These are phyloP conservation scores for Parastagonospora nodorum DNA, from an alignment of 2,329 filamentous ascomycete genomes.

Conservation along the genomic window DNA sequence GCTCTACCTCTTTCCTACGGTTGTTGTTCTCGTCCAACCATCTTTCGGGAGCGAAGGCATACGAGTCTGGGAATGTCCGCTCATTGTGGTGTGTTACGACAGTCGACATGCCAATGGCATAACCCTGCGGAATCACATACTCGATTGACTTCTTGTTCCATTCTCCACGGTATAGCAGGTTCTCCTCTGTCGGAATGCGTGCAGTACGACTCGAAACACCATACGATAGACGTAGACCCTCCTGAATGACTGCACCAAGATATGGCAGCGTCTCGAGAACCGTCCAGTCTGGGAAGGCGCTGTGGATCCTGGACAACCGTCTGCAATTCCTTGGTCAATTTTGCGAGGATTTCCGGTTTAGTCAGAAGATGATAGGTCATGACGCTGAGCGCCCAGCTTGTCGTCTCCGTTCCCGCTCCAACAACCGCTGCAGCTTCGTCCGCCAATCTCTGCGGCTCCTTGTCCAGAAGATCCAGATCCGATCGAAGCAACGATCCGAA, in stretches of 20 bases:
- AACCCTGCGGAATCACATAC: slow-evolving; percentile 27
- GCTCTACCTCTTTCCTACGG: slow-evolving; percentile 30
- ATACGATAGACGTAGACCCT: slow-evolving; percentile 36
- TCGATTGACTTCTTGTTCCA: slow-evolving; percentile 29
- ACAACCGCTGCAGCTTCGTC: slow-evolving; percentile 40
- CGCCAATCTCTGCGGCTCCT: slow-evolving; percentile 30
- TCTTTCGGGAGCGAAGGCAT: slow-evolving; percentile 34
- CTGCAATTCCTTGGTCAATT: slow-evolving; percentile 31
- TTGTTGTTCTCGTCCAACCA: slow-evolving; percentile 35
- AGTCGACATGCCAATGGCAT: slow-evolving; percentile 34
- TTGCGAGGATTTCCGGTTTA: slow-evolving; percentile 24
- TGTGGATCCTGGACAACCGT: slow-evolving; percentile 19
- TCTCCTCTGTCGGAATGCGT: slow-evolving; percentile 29
- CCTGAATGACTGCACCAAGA: slow-evolving; percentile 38
- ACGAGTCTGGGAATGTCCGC: slow-evolving; percentile 28
- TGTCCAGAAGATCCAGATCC: slow-evolving; percentile 19
- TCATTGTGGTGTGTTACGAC: slow-evolving; percentile 31
- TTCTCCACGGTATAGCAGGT: slow-evolving; percentile 28
- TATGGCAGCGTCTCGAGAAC: slow-evolving; percentile 36
- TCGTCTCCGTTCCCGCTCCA: slow-evolving; percentile 44
- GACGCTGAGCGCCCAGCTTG: slow-evolving; percentile 31
- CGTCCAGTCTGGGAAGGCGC: slow-evolving; percentile 21
- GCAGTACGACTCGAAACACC: slow-evolving; percentile 33
- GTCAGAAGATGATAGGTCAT: slow-evolving; percentile 37
- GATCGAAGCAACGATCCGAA: slow-evolving; percentile 26